Evolutionary conservation across 2,329 filamentous ascomycete genomes (phyloP).

Genomic region (Pochonia chlamydosporia): DNA sequence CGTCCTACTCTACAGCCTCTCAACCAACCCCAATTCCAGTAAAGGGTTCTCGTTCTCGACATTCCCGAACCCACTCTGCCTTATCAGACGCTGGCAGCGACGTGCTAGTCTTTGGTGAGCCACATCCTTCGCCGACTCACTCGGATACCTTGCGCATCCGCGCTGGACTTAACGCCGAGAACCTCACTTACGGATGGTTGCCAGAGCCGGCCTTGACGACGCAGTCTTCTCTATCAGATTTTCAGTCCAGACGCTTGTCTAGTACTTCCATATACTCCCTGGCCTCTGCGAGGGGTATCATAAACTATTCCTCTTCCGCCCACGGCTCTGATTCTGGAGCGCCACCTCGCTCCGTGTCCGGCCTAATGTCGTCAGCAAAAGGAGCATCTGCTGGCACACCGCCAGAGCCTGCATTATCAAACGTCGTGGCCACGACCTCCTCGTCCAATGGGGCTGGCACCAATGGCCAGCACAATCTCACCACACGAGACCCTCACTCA

Average conservation of each 20-base stretch:
- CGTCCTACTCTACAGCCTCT: slow-evolving; percentile 56
- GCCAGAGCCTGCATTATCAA: slow-evolving; percentile 46
- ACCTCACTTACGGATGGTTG: slow-evolving; percentile 26
- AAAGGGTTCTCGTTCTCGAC: slow-evolving; percentile 35
- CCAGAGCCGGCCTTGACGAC: slow-evolving; percentile 43
- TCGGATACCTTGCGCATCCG: slow-evolving; percentile 41
- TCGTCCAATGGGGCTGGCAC: slow-evolving; percentile 32
- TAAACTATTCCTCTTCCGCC: slow-evolving; percentile 43
- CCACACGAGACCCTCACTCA: slow-evolving; percentile 34
- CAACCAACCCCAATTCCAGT: slow-evolving; percentile 39
- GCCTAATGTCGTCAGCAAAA: slow-evolving; percentile 41
- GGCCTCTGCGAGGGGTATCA: slow-evolving; percentile 50
- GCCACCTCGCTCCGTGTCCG: slow-evolving; percentile 36
- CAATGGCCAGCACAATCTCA: slow-evolving; percentile 39
- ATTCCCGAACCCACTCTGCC: slow-evolving; percentile 37
- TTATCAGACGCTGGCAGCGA: slow-evolving; percentile 36
- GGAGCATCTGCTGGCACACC: slow-evolving; percentile 31
- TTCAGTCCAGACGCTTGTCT: slow-evolving; percentile 60
- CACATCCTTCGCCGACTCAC: slow-evolving; percentile 39
- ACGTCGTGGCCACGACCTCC: slow-evolving; percentile 48
- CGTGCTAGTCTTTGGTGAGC: slow-evolving; percentile 27
- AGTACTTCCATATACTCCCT: slow-evolving; percentile 69
- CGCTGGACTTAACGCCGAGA: slow-evolving; percentile 23
- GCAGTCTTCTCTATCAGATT: slow-evolving; percentile 43
- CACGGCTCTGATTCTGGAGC: slow-evolving; percentile 45